Evolutionary conservation across 176 grass and related monocot species (phyloP), one percentile per base, ranked within the genome.

Genomic region (Puya raimondii): DNA sequence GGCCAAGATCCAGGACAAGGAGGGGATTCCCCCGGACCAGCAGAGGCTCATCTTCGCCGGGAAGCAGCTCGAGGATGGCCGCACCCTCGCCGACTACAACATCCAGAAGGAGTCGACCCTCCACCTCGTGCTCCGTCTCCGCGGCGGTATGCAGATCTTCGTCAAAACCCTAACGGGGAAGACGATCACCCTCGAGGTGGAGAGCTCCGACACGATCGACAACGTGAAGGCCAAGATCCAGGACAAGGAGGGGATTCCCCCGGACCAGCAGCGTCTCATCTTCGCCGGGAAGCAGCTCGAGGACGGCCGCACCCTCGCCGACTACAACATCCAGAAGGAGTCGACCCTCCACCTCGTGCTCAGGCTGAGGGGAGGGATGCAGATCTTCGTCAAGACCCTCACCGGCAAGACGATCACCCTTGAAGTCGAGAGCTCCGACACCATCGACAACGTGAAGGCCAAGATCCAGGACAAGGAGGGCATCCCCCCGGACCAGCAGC

Each of bases 381-480:
- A 90, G 47, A 90, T 90, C n/a, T 90, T 90, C 0, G 87, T 90
- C 1, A 90, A 90, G 66, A 90, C 87, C 0, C 2, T 90, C 0
- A 90, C 87, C 0, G 87, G 87, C 51, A 90, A 90, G 83, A 90
- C 87, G 0, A 90, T 90, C 48, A 90, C 87, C 0, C 1, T 85
- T 0, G 87, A 89, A 79, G 87, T 89, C 0, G 87, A 90, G 79
- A 1, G 0, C 0, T 90, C 87, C 0, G 87, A 90, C 80, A 90
- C 87, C 0, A 90, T 86, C 0, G 87, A 91, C 66, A 91, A 86
- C 0, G 91, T 94, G 0, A 96, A 96, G 72, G 84, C 91, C 0
- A 90, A 96, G 79, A 90, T 96, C 58, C 91, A 90, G 61, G 91
- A 96, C 23, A 91, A 96, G 84, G 87, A 96, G 69, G 91, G 87